Percentiles rank a stretch among this genome's conserved stretches.
Conservation (phyloP, 441 rosid species). For the Populus hybrid region DNA sequence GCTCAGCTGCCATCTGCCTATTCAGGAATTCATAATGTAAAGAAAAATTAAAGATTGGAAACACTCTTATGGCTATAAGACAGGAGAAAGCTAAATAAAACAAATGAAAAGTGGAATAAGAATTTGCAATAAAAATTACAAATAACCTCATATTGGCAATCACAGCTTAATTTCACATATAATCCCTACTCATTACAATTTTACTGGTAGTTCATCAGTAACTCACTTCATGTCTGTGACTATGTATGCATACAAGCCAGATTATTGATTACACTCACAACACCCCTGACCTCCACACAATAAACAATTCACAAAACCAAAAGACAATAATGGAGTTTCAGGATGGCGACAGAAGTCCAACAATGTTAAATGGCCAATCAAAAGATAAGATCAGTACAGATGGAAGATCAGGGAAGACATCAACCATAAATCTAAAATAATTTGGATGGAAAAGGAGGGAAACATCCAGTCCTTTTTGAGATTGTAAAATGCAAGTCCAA, state of each 20-base stretch:
- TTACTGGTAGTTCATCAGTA: background rate
- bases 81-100: background rate
- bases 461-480: too few relatives aligned
- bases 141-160: background rate
- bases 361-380: background rate
- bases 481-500: too few relatives aligned
- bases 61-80: background rate
- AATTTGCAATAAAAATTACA: background rate
- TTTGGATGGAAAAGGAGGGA: too few relatives aligned
- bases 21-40: constrained; percentile 15
- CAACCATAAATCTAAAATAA: background rate
- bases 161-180: too few relatives aligned
- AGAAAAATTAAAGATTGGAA: background rate
- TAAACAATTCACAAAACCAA: background rate
- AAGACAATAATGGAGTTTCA: background rate
- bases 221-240: too few relatives aligned
- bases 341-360: background rate
- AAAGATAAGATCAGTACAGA: background rate
- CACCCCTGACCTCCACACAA: background rate
- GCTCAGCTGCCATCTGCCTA: constrained; percentile 79
- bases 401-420: background rate
- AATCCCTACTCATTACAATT: background rate
- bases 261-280: background rate
- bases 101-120: background rate
- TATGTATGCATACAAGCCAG: too few relatives aligned